Evolutionary conservation across 2,329 filamentous ascomycete genomes (phyloP).

Genomic region (Fusarium metavorans): DNA sequence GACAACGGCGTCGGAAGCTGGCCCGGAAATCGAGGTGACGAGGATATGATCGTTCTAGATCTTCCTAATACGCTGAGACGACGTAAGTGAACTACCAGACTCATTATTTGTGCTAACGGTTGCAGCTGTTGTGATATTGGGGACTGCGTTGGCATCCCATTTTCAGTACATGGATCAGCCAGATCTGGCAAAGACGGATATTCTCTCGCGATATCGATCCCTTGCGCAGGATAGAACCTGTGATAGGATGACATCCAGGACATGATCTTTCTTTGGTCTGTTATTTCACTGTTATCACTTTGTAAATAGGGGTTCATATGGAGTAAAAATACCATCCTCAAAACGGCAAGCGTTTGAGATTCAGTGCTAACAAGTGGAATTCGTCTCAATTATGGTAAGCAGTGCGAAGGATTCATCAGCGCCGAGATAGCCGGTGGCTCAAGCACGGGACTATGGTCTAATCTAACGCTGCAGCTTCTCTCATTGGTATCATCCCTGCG

Average conservation of each 20-base stretch:
- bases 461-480: background rate
- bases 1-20: slow-evolving; percentile 12
- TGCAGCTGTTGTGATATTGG: slow-evolving; percentile 29
- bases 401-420: background rate
- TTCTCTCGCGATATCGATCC: slow-evolving; percentile 28
- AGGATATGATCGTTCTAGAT: slow-evolving; percentile 10
- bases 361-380: background rate
- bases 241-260: background rate
- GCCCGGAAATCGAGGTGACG: slow-evolving; percentile 7
- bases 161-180: slow-evolving; percentile 33
- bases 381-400: background rate
- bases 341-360: background rate
- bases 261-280: background rate
- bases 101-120: background rate
- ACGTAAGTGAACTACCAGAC: slow-evolving; percentile 7
- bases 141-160: slow-evolving; percentile 27
- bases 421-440: background rate
- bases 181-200: slow-evolving; percentile 11
- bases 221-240: slow-evolving; percentile 28
- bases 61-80: slow-evolving; percentile 26
- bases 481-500: background rate
- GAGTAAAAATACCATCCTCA: background rate
- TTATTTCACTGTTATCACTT: background rate
- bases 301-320: background rate
- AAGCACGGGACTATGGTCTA: background rate